phyloP scores from a whole-genome alignment of 148 eudicot species.

The Silene latifolia region DNA sequence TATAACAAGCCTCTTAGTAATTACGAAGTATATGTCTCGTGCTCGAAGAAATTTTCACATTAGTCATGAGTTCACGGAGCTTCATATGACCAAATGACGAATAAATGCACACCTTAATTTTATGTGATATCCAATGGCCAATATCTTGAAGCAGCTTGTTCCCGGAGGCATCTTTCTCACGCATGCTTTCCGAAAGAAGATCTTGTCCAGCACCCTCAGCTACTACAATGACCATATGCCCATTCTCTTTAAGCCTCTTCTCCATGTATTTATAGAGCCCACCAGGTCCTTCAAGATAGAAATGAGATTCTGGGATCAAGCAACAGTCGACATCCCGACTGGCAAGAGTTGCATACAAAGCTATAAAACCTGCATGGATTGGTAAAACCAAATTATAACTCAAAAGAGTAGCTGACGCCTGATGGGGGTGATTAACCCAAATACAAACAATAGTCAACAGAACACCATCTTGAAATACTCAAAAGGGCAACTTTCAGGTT shows the following conservation, averaged over 20 bases:
- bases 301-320: conserved; percentile 45
- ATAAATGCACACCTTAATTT: conserved; percentile 35
- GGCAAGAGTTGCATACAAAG: conserved; percentile 43
- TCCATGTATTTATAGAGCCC: conserved; percentile 42
- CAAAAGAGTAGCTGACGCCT: not conserved
- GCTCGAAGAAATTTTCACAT: too few species aligned
- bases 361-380: conserved; percentile 37
- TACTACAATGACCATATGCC: conserved; percentile 44
- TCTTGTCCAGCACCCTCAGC: conserved; percentile 48
- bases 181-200: conserved; percentile 34
- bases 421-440: too few species aligned
- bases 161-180: conserved; percentile 42
- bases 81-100: not conserved
- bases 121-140: conserved; percentile 46
- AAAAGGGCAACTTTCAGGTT: too few species aligned
- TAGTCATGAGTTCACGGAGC: too few species aligned
- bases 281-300: conserved; percentile 44
- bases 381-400: not conserved
- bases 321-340: conserved; percentile 50
- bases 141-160: conserved; percentile 46
- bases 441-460: too few species aligned
- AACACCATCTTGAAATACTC: too few species aligned
- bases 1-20: too few species aligned
- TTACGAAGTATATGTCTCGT: too few species aligned
- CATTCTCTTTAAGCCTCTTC: conserved; percentile 42